phyloP scores from a whole-genome alignment of 805 yeast species.

The Candida ascalaphidarum region DNA sequence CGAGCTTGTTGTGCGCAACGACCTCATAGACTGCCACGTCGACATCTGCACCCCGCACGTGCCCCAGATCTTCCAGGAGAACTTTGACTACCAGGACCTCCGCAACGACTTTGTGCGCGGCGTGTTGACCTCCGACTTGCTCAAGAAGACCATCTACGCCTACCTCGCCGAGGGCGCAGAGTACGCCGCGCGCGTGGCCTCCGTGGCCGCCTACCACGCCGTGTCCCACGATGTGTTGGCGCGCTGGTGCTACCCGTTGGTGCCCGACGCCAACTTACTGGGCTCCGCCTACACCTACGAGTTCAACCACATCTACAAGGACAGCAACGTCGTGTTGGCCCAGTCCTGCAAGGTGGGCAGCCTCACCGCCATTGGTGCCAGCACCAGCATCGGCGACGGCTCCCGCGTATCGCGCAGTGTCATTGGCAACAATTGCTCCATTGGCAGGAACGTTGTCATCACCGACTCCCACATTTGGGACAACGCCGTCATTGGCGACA shows the following conservation, averaged over 20 bases:
- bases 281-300: conserved; percentile 74
- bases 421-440: conserved; percentile 78
- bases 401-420: conserved; percentile 60
- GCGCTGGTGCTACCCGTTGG: conserved; percentile 89
- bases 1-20: conserved; percentile 79
- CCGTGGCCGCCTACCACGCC: conserved; percentile 89
- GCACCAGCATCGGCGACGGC: conserved; percentile 69
- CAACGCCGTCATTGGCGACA: conserved; percentile 63
- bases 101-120: conserved; percentile 88
- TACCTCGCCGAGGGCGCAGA: conserved; percentile 66
- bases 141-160: conserved; percentile 86
- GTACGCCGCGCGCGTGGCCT: conserved; percentile 93
- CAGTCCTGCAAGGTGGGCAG: conserved; percentile 84
- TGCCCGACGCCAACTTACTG: conserved; percentile 74
- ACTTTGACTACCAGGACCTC: conserved; percentile 85
- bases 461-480: conserved; percentile 85
- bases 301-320: conserved; percentile 82
- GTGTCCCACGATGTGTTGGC: conserved; percentile 83
- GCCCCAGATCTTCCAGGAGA: conserved; percentile 92
- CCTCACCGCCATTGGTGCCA: conserved; percentile 75
- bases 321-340: conserved; percentile 78
- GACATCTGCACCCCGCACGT: conserved; percentile 94
- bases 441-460: conserved; percentile 70
- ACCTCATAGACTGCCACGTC: conserved; percentile 90
- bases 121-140: conserved; percentile 79